These are phyloP conservation scores for Trichosporon sp. DNA, from an alignment of 1,284 basidiomycete species.

Conservation along the genomic window DNA sequence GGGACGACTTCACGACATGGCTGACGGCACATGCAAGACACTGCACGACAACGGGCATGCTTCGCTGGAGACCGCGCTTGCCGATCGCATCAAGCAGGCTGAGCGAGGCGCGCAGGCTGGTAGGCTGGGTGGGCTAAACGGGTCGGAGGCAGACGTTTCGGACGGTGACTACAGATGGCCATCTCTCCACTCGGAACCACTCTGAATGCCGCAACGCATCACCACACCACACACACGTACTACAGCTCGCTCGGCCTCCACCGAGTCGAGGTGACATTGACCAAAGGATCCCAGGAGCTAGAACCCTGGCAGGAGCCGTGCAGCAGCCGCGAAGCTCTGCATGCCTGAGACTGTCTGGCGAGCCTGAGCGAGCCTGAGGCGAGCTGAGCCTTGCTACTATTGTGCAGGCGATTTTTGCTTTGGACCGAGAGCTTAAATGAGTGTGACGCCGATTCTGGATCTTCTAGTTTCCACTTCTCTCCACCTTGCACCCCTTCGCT, in stretches of 20 bases:
- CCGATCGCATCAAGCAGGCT: no score
- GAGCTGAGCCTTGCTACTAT: not conserved
- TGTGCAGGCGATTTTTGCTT: not conserved
- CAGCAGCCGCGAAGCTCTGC: not conserved
- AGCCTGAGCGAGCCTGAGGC: not conserved
- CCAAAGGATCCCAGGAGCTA: not conserved
- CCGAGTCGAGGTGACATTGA: not conserved
- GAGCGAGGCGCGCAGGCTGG: no score
- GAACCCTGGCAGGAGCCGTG: no score
- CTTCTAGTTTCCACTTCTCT: not conserved
- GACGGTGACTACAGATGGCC: not conserved
- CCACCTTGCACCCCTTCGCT: not conserved
- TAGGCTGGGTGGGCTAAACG: not conserved
- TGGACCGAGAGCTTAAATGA: constrained; percentile 2
- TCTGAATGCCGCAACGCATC: not conserved
- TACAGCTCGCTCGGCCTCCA: not conserved
- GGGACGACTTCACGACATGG: no score
- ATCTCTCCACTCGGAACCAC: not conserved
- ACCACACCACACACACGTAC: not conserved
- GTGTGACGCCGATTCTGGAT: not conserved
- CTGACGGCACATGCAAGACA: no score
- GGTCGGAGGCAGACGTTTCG: not conserved
- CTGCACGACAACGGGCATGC: no score
- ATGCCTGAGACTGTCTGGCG: not conserved
- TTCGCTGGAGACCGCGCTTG: no score